These are phyloP conservation scores for Schizochytrium sp. DNA, from an alignment of 108 stramenopile species.

Conservation along the genomic window DNA sequence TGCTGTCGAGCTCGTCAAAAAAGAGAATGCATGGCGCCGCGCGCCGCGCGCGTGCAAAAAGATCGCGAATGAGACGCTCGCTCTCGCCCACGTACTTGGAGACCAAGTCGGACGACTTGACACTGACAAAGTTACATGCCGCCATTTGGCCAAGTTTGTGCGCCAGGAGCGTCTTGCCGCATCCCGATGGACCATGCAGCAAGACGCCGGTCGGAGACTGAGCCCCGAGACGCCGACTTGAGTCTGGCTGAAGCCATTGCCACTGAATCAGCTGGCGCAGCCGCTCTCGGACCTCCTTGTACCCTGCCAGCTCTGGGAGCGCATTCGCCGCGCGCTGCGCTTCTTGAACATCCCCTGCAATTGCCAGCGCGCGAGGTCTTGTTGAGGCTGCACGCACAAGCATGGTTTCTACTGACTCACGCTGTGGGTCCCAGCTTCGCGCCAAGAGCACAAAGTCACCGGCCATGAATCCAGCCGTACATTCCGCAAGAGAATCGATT, in stretches of 20 bases:
- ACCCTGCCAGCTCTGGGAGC: neutral
- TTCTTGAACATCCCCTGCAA: neutral
- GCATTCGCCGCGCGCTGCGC: neutral
- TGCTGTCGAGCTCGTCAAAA: conserved; percentile 99
- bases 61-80: conserved; percentile 94
- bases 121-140: conserved; percentile 96
- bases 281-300: neutral
- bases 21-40: conserved; percentile 98
- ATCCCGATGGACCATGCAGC: conserved; percentile 97
- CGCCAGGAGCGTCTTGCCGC: conserved; percentile 96
- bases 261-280: neutral
- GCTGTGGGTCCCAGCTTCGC: neutral
- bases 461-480: neutral
- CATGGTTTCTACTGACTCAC: neutral
- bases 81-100: conserved; percentile 97
- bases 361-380: neutral
- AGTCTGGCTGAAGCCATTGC: conserved; percentile 69
- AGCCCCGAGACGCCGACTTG: conserved; percentile 86
- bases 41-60: conserved; percentile 98
- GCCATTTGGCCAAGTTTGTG: conserved; percentile 98
- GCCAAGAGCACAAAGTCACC: neutral
- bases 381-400: neutral
- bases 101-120: conserved; percentile 96
- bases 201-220: conserved; percentile 88
- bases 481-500: neutral